Base-by-base conservation (phyloP, 2,329 filamentous ascomycete species). In the Phoma sp. region DNA sequence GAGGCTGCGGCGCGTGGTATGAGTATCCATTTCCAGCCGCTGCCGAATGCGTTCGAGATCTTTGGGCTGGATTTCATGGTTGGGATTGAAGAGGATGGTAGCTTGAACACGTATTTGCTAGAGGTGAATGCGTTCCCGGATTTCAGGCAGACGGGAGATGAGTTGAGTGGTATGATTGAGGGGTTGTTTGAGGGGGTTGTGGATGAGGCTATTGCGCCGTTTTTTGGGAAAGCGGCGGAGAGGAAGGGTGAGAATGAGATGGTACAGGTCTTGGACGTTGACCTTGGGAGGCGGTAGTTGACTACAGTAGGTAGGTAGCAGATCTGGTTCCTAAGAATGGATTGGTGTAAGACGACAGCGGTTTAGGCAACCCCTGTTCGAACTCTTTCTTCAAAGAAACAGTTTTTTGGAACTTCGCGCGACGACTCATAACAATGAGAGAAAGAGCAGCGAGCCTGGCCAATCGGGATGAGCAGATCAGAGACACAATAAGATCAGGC, bases 81-180 rank as follows among this genome's bases (percentile, higher is more conserved):
- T 8, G 59, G 66, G 0, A 39, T 70, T 3, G 70, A 72, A 67
- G 81, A 71, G 0, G 67, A 72, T 7, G 87, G 86, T 0, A 49
- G 52, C 2, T 18, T 74, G 37, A 80, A 68, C 3, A 84, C 86
- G 3, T 97, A 87, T 86, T 73, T 99, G 67, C 78, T 99, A 52
- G 95, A 99, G 78, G 85, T 96, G 29, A 99, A 99, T 78, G 91
- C 93, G 0, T 99, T 96, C 76, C 95, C 95, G 8, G 95, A 99
- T 77, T 98, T 98, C 70, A 87, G 84, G 69, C 93, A 98, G 83
- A 96, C 92, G 13, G 95, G 95, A 0, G 82, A 83, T 7, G 88
- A 89, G 52, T 75, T 96, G 60, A 85, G 82, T 69, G 83, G 78
- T 0, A 75, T 98, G 36, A 88, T 99, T 23, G 83, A 80, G 18